These are phyloP conservation scores for Penicillium egyptiacum DNA, from an alignment of 495 filamentous ascomycete genomes.

Conservation along the genomic window DNA sequence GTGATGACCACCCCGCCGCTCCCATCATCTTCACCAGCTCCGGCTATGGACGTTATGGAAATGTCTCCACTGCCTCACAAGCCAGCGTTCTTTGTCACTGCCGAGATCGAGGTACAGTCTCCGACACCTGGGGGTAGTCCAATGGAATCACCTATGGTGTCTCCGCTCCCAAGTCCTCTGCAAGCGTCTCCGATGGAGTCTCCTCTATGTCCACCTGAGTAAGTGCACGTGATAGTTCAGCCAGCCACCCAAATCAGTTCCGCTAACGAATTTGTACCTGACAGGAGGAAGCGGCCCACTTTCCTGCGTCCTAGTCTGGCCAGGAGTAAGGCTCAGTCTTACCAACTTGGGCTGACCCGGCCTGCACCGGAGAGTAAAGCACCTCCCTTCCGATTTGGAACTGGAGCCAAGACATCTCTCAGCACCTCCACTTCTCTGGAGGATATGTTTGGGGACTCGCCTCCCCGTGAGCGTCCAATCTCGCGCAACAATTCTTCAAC, in stretches of 20 bases:
- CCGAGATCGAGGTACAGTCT: constrained; percentile 63
- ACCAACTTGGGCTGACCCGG: constrained; percentile 38
- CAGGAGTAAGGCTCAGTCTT: constrained; percentile 44
- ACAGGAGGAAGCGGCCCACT: constrained; percentile 41
- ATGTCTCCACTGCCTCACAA: constrained; percentile 94
- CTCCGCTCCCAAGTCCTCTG: constrained; percentile 40
- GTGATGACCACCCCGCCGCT: constrained; percentile 80
- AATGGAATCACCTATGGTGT: constrained; percentile 50
- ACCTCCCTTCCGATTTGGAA: constrained; percentile 75
- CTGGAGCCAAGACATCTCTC: constrained; percentile 49
- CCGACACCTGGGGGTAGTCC: constrained; percentile 59
- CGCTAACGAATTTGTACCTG: constrained; percentile 4
- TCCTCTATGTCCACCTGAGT: constrained; percentile 39
- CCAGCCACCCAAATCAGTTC: neutral
- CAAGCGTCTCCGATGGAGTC: constrained; percentile 57
- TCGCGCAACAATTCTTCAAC: constrained; percentile 35
- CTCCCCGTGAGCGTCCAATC: constrained; percentile 61
- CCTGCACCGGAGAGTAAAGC: constrained; percentile 57
- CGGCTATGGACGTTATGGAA: constrained; percentile 83
- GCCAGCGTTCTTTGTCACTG: constrained; percentile 57
- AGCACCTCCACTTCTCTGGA: constrained; percentile 64
- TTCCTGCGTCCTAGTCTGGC: constrained; percentile 46
- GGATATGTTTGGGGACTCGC: constrained; percentile 79
- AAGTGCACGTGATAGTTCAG: constrained; percentile 24
- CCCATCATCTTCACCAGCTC: constrained; percentile 75